Percentiles rank a stretch among this genome's conserved stretches.
Evolutionary conservation across 2,329 filamentous ascomycete species (phyloP).

Genomic region (Aspergillus fructus): DNA sequence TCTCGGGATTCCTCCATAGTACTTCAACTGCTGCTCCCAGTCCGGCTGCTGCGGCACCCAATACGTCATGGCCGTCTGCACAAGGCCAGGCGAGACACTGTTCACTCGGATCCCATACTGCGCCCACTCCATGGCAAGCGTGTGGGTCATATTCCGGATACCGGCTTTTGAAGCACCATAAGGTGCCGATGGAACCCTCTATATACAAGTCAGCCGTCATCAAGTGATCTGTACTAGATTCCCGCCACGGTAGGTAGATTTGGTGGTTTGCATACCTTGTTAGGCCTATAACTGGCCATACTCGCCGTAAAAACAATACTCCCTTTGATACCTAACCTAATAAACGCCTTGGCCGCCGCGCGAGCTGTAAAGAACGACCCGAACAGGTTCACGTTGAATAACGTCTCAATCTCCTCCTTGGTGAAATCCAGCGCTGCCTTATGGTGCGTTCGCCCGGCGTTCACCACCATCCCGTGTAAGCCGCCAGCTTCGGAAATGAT

Average conservation of each 20-base stretch:
- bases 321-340: conserved; percentile 46
- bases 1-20: conserved; percentile 55
- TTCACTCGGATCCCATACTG: conserved; percentile 68
- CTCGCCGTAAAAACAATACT: conserved; percentile 46
- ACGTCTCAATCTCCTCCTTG: conserved; percentile 46
- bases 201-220: too few relatives aligned
- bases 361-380: conserved; percentile 47
- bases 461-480: conserved; percentile 52
- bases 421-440: conserved; percentile 54
- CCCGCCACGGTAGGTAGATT: too few relatives aligned
- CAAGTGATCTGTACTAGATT: too few relatives aligned
- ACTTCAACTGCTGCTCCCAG: conserved; percentile 54
- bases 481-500: conserved; percentile 46
- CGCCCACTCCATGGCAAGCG: conserved; percentile 69
- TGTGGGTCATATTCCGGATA: conserved; percentile 37
- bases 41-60: conserved; percentile 51
- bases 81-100: conserved; percentile 44
- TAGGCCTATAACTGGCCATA: conserved; percentile 49
- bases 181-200: conserved; percentile 36
- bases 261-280: conserved; percentile 28
- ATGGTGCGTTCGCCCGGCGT: conserved; percentile 54
- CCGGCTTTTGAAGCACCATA: conserved; percentile 44
- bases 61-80: conserved; percentile 45
- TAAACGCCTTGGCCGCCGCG: conserved; percentile 46
- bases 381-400: conserved; percentile 36